Conservation (phyloP, 2,329 filamentous ascomycete species). For the Dothiorella sarmentorum region DNA sequence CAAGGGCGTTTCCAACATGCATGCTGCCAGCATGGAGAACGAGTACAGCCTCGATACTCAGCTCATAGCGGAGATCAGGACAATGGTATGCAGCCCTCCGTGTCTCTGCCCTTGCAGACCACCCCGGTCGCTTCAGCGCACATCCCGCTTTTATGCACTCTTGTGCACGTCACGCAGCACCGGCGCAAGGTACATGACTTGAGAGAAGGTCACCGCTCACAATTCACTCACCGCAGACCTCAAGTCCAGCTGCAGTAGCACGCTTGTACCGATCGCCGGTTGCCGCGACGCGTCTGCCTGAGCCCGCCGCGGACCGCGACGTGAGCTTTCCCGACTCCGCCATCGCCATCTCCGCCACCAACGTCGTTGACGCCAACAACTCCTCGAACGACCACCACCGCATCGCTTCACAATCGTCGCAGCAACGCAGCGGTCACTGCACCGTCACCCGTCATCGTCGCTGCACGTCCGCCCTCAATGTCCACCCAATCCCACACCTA, state of each 20-base stretch:
- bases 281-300: constrained; percentile 13
- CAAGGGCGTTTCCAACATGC: neutral
- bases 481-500: constrained; percentile 7
- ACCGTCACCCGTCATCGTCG: neutral
- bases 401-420: neutral
- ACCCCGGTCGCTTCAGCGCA: neutral
- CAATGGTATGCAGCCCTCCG: neutral
- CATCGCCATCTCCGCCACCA: neutral
- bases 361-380: neutral
- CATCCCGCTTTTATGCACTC: constrained; percentile 11
- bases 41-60: constrained; percentile 10
- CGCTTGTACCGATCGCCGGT: neutral
- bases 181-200: constrained; percentile 1
- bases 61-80: constrained; percentile 13
- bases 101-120: neutral
- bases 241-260: neutral
- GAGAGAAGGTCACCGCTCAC: constrained; percentile 2
- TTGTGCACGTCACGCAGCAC: neutral
- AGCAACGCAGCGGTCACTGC: neutral
- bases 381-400: neutral
- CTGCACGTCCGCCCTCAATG: constrained; percentile 5
- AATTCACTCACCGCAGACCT: neutral
- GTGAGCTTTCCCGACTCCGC: neutral
- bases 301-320: neutral
- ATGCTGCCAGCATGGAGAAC: neutral